Conservation (phyloP, 208 protist genomes). For the Wallacemonas sp. region DNA sequence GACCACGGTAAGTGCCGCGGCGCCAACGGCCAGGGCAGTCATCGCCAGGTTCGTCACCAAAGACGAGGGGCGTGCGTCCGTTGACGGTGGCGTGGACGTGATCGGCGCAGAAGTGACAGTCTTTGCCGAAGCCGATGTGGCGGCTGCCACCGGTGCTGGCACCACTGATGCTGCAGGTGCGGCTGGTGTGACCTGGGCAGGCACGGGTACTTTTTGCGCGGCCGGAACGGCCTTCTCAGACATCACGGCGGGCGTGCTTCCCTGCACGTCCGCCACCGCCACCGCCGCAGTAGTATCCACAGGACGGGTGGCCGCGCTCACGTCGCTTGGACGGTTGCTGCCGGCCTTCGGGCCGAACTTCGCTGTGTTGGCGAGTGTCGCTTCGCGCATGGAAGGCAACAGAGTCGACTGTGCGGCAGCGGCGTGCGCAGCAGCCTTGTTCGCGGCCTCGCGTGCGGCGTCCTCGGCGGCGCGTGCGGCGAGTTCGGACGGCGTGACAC, state of each 20-base stretch:
- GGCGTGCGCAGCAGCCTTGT: too few species aligned
- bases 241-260: too few species aligned
- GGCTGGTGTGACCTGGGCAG: too few species aligned
- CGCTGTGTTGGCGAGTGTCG: constrained; percentile 18
- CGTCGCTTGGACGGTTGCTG: constrained; percentile 2
- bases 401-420: too few species aligned
- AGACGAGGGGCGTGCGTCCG: not conserved
- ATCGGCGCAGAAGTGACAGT: constrained; percentile 2
- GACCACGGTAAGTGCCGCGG: constrained; percentile 27
- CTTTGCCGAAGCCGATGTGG: too few species aligned
- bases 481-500: constrained; percentile 11
- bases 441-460: too few species aligned
- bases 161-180: too few species aligned
- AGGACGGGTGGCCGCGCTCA: not conserved
- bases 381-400: constrained; percentile 8
- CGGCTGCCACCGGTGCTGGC: too few species aligned
- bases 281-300: not conserved
- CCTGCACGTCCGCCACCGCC: not conserved
- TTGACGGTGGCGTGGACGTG: constrained; percentile 4
- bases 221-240: not conserved
- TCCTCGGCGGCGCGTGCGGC: not conserved
- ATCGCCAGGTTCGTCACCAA: constrained; percentile 18
- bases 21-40: constrained; percentile 21
- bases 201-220: too few species aligned
- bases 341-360: constrained; percentile 5